Evolutionary conservation across 2,329 filamentous ascomycete species (phyloP), one percentile per base, ranked within the genome.

Genomic region (Cyphellophora attinorum): DNA sequence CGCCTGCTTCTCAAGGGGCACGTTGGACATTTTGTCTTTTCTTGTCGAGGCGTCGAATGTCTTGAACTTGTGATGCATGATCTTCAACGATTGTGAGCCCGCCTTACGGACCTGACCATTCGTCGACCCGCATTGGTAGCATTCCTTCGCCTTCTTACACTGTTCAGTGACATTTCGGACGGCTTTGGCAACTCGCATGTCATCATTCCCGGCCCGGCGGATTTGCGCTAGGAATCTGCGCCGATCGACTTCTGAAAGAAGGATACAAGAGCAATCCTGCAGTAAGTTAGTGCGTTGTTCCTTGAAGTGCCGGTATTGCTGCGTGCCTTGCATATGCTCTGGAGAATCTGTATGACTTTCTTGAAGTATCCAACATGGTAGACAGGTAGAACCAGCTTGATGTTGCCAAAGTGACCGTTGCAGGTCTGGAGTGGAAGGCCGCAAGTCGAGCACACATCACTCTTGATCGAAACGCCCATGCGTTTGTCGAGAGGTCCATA

Each of bases 341-440:
- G 88, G 15, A 98, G 70, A 37, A 94, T 88, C 29, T 79, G 80
- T 54, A 93, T 89, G 45, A 91, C 85, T 56, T 93, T 86, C 56
- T 86, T 91, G 50, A 98, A 74, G 56, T 95, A 98, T 23, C 91
- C 91, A 46, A 96, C 86, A 55, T 98, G 91, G 54, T 96, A 96
- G 28, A 82, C 85, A 3, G 91, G 91, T 33, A 98, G 68, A 1
- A 89, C 85, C 11, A 98, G 74, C 51, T 84, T 79, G 51, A 98
- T 82, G 60, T 95, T 81, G 30, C 91, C 91, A 53, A 96, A 98
- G 59, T 98, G 91, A 10, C 91, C 91, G 49, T 85, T 91, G 59
- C 91, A 98, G 46, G 81, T 77, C 50, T 85, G 75, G 18, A 96
- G 67, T 11, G 77, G 72, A 53, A 88, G 76, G 31, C 83, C 76